Conservation (phyloP, 345 rosid genomes). For the Trapa incisa region DNA sequence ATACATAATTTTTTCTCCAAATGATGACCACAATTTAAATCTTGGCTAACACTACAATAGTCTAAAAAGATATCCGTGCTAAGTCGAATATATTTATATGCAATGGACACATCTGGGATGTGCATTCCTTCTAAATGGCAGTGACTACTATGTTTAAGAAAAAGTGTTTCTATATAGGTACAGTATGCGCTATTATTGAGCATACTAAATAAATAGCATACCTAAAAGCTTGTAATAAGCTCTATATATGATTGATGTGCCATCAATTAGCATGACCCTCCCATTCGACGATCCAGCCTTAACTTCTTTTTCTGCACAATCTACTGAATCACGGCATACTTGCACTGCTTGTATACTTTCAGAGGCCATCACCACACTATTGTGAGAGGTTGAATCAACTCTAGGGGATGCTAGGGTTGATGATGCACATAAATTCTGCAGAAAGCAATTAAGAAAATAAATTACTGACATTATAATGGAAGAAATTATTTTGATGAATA, state of each 20-base stretch:
- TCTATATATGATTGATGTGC: constrained; percentile 83
- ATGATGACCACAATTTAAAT: neutral
- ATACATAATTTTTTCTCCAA: neutral
- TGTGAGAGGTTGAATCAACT: constrained; percentile 19
- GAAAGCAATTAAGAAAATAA: neutral
- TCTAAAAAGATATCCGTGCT: neutral
- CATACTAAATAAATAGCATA: constrained; percentile 10
- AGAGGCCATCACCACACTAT: constrained; percentile 16
- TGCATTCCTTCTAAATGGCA: neutral
- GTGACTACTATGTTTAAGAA: neutral
- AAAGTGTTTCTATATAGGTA: neutral
- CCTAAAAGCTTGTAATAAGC: constrained; percentile 95
- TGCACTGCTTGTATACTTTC: constrained; percentile 15
- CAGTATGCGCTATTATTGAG: neutral
- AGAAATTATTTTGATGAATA: neutral
- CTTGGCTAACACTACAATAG: neutral
- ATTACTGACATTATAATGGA: neutral
- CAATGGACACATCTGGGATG: neutral
- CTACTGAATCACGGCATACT: constrained; percentile 19
- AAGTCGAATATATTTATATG: neutral
- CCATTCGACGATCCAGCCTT: constrained; percentile 33
- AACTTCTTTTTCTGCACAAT: constrained; percentile 23
- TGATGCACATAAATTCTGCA: constrained; percentile 40
- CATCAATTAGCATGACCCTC: constrained; percentile 92
- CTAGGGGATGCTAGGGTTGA: constrained; percentile 19